phyloP scores from a whole-genome alignment of 2,329 filamentous ascomycete genomes.

The Cytospora piceae region DNA sequence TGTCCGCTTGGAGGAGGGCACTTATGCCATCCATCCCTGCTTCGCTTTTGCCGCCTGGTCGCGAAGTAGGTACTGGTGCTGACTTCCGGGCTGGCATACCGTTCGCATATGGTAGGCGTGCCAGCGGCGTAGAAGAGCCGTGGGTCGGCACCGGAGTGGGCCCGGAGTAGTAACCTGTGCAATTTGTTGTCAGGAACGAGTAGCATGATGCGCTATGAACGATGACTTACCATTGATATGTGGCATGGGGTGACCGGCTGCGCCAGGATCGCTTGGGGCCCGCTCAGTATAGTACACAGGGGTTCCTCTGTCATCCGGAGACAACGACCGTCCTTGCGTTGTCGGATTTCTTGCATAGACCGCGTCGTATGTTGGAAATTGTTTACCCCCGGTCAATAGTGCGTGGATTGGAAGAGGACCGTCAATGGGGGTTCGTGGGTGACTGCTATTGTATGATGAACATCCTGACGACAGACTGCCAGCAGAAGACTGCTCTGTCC shows the following conservation, averaged over 20 bases:
- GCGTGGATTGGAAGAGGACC: conserved; percentile 59
- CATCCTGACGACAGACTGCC: conserved; percentile 48
- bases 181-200: background rate
- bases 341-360: conserved; percentile 15
- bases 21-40: conserved; percentile 59
- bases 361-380: conserved; percentile 25
- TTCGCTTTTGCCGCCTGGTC: conserved; percentile 36
- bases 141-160: conserved; percentile 16
- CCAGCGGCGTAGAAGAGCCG: background rate
- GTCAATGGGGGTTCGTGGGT: conserved; percentile 53
- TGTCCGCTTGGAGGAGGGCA: conserved; percentile 60
- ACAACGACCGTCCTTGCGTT: conserved; percentile 22
- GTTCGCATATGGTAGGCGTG: conserved; percentile 23
- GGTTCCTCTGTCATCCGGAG: conserved; percentile 30
- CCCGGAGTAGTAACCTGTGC: conserved; percentile 34
- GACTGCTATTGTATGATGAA: conserved; percentile 39
- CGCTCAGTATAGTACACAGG: conserved; percentile 11
- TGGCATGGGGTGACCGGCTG: conserved; percentile 21
- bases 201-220: background rate
- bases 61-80: conserved; percentile 30
- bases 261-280: conserved; percentile 18
- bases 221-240: conserved; percentile 30
- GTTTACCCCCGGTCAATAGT: conserved; percentile 44
- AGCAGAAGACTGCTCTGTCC: conserved; percentile 50
- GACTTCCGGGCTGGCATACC: conserved; percentile 17